Evolutionary conservation across 371 early-diverging fungal species (phyloP).

Genomic region (Mortierella sp.): DNA sequence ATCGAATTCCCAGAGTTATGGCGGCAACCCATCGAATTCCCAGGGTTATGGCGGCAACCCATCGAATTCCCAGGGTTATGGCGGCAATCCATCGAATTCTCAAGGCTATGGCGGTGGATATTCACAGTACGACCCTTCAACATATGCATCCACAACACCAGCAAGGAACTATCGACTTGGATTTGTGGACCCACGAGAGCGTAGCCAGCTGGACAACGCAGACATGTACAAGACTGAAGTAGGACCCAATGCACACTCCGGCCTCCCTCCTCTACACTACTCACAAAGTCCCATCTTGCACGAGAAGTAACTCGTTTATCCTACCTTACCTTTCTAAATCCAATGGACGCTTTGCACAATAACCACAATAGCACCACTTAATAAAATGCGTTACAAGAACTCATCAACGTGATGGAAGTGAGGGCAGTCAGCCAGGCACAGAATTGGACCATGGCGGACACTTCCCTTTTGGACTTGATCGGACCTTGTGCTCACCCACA

Average conservation of each 20-base stretch:
- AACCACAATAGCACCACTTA: neutral
- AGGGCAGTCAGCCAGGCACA: neutral
- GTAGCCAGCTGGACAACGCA: slow-evolving; percentile 31
- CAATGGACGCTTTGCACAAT: neutral
- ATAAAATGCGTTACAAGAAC: neutral
- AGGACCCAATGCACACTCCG: neutral
- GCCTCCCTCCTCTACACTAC: slow-evolving; percentile 38
- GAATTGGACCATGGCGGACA: neutral
- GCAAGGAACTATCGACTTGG: slow-evolving; percentile 42
- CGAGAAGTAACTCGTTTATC: slow-evolving; percentile 19
- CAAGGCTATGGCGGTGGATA: slow-evolving; percentile 6
- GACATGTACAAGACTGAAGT: slow-evolving; percentile 41
- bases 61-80: neutral
- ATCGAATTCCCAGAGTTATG: no score
- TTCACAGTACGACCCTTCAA: slow-evolving; percentile 25
- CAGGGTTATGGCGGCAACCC: neutral
- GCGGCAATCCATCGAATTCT: neutral
- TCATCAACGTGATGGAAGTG: neutral
- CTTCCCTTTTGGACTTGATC: neutral
- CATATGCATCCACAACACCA: slow-evolving; percentile 23
- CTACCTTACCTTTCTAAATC: neutral
- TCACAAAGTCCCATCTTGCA: slow-evolving; percentile 42
- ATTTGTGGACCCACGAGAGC: slow-evolving; percentile 49
- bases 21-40: neutral
- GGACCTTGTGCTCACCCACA: neutral